Base-by-base conservation (phyloP, 192 early-diverging fungal species). In the Paraglomus brasilianum region DNA sequence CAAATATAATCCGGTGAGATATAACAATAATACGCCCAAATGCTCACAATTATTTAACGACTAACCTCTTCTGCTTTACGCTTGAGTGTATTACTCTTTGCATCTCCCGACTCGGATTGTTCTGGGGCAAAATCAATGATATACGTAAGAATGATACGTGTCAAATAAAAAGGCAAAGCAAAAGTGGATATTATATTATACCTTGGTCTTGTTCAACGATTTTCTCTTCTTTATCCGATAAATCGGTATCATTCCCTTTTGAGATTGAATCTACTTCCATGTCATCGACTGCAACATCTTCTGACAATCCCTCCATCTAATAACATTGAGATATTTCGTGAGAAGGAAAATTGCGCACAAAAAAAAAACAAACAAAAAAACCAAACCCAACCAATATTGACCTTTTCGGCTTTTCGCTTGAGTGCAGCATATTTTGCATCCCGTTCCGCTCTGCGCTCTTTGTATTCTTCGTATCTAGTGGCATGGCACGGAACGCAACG, bases 381-480 rank as follows among this genome's bases (percentile, higher is more conserved):
- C 30, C 30, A 30, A 30, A 30, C 30, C 30, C 30, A 30, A 30
- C 30, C 30, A 3, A 30, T 30, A 30, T 30, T 30, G 30, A 30
- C 30, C 30, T 30, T 30, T 30, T 30, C 30, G 1, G 30, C 30
- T 30, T 3, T 30, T 3, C 30, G 30, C 30, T 30, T 30, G 30
- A 30, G 30, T 30, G 30, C 92, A 60, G 83, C 81, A 59, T 81
- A 78, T 72, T 87, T 89, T 13, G 93, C 89, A 76, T 97, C 87
- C 5, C 81, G 84, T 67, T 94, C 85, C 40, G 85, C 74, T 77
- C 86, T 87, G 51, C 87, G 89, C 55, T 88, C 83, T 56, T 81
- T 77, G 72, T 89, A 94, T 47, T 89, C 79, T 6, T 89, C 81
- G 72, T 93, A 93, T 72, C 83, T 82, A n/a, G 58, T 57, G 69